These are phyloP conservation scores for Zarea fungicola DNA, from an alignment of 2,329 filamentous ascomycete species.

Conservation along the genomic window DNA sequence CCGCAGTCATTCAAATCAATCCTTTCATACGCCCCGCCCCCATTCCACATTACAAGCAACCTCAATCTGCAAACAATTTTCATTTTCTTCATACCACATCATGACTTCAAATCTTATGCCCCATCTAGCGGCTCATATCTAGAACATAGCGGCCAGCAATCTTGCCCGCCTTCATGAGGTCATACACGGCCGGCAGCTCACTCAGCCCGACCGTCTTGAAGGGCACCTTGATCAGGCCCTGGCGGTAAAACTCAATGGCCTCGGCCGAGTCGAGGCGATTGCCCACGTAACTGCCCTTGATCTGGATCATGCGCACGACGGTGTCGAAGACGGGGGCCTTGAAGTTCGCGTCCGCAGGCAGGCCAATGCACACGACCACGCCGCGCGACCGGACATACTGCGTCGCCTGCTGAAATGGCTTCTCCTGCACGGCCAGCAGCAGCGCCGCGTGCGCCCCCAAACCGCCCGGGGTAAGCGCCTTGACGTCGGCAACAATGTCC, in stretches of 20 bases:
- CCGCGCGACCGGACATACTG: constrained; percentile 81
- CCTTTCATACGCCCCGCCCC: no score
- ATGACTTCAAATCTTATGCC: no score
- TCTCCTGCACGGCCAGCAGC: constrained; percentile 79
- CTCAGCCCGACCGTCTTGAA: constrained; percentile 80
- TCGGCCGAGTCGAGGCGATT: constrained; percentile 85
- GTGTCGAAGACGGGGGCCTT: constrained; percentile 84
- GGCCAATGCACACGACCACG: constrained; percentile 80
- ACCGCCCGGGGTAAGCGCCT: constrained; percentile 68
- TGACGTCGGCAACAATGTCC: constrained; percentile 79
- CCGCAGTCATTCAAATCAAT: no score
- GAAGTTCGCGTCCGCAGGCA: constrained; percentile 75
- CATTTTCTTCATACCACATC: no score
- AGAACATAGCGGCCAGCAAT: constrained; percentile 77
- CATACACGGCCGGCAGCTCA: constrained; percentile 74
- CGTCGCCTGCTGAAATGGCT: constrained; percentile 91
- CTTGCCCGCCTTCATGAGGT: constrained; percentile 64
- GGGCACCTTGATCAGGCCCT: constrained; percentile 79
- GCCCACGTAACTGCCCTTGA: constrained; percentile 90
- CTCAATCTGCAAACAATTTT: no score
- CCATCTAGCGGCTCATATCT: constrained; percentile 52
- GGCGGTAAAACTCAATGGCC: constrained; percentile 82
- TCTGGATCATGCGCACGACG: constrained; percentile 83
- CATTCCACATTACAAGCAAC: no score
- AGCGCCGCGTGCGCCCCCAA: constrained; percentile 84